These are phyloP conservation scores for Gymnopilus junonius DNA, from an alignment of 768 basidiomycete species.

Conservation along the genomic window DNA sequence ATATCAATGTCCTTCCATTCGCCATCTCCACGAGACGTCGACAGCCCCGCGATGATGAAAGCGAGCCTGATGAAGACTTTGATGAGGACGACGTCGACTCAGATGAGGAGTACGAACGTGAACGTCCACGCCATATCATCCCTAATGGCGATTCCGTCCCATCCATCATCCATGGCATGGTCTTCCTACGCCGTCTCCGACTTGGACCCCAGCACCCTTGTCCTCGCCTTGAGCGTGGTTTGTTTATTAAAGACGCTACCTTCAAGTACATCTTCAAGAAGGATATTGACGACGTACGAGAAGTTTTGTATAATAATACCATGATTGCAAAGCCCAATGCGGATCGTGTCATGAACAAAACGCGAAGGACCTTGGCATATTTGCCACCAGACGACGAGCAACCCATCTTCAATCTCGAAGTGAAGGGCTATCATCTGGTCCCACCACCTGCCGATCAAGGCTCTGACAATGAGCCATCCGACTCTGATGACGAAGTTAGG, in stretches of 20 bases:
- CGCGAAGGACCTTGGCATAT: not conserved
- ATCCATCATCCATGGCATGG: not conserved
- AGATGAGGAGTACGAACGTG: not conserved
- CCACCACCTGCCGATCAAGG: not conserved
- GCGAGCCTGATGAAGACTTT: not conserved
- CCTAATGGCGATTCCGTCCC: not conserved
- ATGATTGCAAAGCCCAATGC: not conserved
- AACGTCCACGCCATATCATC: not conserved
- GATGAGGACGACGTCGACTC: not conserved
- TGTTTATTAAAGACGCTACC: not conserved
- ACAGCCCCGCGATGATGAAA: conserved; percentile 2
- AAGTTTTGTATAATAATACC: not conserved
- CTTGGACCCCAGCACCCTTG: conserved; percentile 8
- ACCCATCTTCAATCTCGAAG: not conserved
- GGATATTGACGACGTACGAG: not conserved
- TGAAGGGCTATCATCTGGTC: not conserved
- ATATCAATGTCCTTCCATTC: conserved; percentile 20
- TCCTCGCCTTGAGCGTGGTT: conserved; percentile 6
- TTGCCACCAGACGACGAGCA: not conserved
- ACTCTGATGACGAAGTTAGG: not conserved
- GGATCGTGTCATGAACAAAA: conserved; percentile 11
- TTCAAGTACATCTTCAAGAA: conserved; percentile 19
- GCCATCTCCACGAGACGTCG: conserved; percentile 2
- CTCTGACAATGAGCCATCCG: not conserved
- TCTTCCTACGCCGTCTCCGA: conserved; percentile 13